Base-by-base conservation (phyloP, 176 grass and related monocot genomes). In the Carex pumila region DNA sequence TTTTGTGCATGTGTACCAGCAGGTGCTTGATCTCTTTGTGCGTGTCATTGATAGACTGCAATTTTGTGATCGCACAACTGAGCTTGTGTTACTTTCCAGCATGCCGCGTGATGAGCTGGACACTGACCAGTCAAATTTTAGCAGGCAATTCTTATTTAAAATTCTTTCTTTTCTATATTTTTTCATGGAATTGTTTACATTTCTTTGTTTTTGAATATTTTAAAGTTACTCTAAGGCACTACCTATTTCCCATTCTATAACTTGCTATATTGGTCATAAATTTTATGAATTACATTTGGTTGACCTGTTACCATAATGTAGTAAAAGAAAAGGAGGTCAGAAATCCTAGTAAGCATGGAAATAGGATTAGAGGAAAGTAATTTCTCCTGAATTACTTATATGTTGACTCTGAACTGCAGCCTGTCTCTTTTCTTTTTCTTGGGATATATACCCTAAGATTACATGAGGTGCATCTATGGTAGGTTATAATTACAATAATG, bases 61-160 rank as follows among this genome's bases (percentile, higher is more conserved):
- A 22, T 98, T 95, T 84, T 88, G 89, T 70, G 95, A 98, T 65
- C 88, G 88, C 41, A 98, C 95, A 55, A 95, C 95, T 31, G 92
- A 98, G 86, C 94, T 93, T 79, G 95, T 95, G 34, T 64, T 98
- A 2, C 85, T 98, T 29, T 95, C 91, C 80, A 98, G 95, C 86
- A 95, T 94, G 89, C 95, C 95, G 36, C 92, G 95, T 34, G 95
- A 98, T 85, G 95, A 98, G 70, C 88, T 98, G 22, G 95, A 98
- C 58, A 85, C 84, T 71, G 92, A 92, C 80, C 39, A 84, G 88
- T 87, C 86, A 7, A 91, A 98, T 25, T 82, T 98, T 85, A 88
- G 91, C 80, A 90, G 92, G 86, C 83, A 93, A 79, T 92, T 93
- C 45, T 30, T 5, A 29, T 87, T 81, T 1, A 90, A 87, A 70